These are phyloP conservation scores for Plasmodiophora brassicae DNA, from an alignment of 208 protist species.

Conservation along the genomic window DNA sequence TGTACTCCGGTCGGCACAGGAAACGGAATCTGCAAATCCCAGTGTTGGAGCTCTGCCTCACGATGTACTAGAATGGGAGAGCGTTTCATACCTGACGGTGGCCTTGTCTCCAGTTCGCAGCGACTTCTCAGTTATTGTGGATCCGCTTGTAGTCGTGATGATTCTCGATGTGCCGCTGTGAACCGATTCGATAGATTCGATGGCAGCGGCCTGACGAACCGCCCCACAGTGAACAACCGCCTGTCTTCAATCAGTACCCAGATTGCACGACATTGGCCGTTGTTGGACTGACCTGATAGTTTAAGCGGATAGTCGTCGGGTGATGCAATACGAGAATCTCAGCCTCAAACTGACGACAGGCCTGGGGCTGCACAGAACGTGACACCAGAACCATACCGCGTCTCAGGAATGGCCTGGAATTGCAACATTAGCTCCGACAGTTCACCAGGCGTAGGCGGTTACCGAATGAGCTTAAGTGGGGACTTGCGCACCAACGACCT, in stretches of 20 bases:
- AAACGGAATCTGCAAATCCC: constrained; percentile 38
- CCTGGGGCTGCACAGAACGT: constrained; percentile 56
- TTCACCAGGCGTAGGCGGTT: too few relatives aligned
- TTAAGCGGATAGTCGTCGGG: constrained; percentile 87
- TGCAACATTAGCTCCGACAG: neutral
- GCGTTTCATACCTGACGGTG: constrained; percentile 38
- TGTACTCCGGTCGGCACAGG: constrained; percentile 51
- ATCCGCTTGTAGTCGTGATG: neutral
- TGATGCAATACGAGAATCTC: constrained; percentile 93
- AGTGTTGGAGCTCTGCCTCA: neutral
- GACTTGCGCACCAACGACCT: constrained; percentile 28
- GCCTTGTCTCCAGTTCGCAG: constrained; percentile 52
- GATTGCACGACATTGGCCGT: constrained; percentile 61
- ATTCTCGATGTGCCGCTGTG: neutral
- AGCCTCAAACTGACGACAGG: constrained; percentile 88
- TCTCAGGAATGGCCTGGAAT: constrained; percentile 8
- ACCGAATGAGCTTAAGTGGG: constrained; percentile 21
- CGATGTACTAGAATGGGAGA: neutral
- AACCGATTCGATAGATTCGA: constrained; percentile 32
- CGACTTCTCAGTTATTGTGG: neutral
- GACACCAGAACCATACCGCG: constrained; percentile 46
- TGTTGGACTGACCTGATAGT: constrained; percentile 84
- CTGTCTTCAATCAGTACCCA: neutral
- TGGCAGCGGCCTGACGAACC: constrained; percentile 57
- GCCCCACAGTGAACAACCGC: constrained; percentile 76